Evolutionary conservation across 768 basidiomycete genomes (phyloP), one percentile per base, ranked within the genome.

Genomic region (Hirschioporus abietinus): DNA sequence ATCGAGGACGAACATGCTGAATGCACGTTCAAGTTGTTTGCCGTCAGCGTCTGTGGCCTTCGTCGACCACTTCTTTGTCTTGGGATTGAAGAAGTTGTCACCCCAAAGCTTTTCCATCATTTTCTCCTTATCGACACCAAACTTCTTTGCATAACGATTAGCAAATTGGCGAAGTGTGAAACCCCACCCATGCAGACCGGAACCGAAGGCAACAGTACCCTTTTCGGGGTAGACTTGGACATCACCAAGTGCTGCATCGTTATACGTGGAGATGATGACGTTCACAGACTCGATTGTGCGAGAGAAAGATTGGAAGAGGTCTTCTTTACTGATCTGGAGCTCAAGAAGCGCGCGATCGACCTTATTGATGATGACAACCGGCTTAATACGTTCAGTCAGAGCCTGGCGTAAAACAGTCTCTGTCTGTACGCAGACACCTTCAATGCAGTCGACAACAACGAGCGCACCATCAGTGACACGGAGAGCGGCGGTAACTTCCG

Each of bases 391-490:
- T 83, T 99, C 97, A 58, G 89, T 87, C 59, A 99, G 87, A 65
- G 97, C 93, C 77, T 99, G 97, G 72, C 97, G 95, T 66, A 99
- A 87, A 66, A 99, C 97, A 18, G 97, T 99, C 83, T 99, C 97
- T 76, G 97, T 99, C 82, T 99, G 97, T 58, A 99, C 97, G 79
- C 96, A 99, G 75, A 99, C 97, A 83, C 97, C 97, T 77, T 99
- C 97, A 73, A 99, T 90, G 80, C 95, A 97, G 80, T 99, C 97
- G 75, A 99, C 97, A 78, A 99, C 97, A 74, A 99, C 97, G 72
- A 99, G 91, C 68, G 97, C 97, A 84, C 96, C 97, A 71, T 99
- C 97, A 70, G 97, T 99, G 75, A 99, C 97, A 83, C 97, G 97
- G 76, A 99, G 94, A 71, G 97, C 97, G 69, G 97, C 97, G 1